Evolutionary conservation across 208 protist species (phyloP), one percentile per base, ranked within the genome.

Genomic region (Trypanosoma lewisi): DNA sequence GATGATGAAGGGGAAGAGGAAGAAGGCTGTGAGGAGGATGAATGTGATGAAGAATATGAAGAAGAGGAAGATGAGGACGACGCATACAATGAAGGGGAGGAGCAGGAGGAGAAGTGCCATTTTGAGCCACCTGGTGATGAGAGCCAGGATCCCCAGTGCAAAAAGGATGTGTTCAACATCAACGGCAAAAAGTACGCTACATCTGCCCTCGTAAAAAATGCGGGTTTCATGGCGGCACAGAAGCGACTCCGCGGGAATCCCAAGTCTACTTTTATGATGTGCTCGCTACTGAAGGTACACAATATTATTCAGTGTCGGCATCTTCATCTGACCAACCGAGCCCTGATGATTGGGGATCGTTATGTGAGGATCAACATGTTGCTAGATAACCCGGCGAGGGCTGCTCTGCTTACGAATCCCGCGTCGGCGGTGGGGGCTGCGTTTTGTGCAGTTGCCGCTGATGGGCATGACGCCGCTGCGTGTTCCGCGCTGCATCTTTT

Each of bases 311-410:
- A 70, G 47, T 93, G 87, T 65, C 57, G 67, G 19, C 39, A 77
- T 16, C 53, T 93, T 12, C 87, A 93, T 67, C 66, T 91, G 14
- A 78, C 31, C 48, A 88, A 83, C 59, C 77, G 83, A 45, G 87
- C 71, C 16, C 60, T 93, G 16, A 52, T 88, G 19, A 49, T 93
- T 9, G 68, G 72, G 11, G 75, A 89, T 48, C 74, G 76, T 39
- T 93, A 87, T 73, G 77, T 93, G 23, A 78, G 83, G 14, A 53
- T 93, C 33, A 82, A 90, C 73, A 93, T 89, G 82, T 50, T 93
- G 31, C 58, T 87, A 6, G 63, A 90, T 31, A 87, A 85, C 50
- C 68, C 70, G 4, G 87, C 59, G 7, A 70, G 75, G 50, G 55
- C 65, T 37, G 53, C 72, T 41, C 50, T 93, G 28, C 78, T 93